These are phyloP conservation scores for Penicillium soppii DNA, from an alignment of 495 filamentous ascomycete species.

Conservation along the genomic window DNA sequence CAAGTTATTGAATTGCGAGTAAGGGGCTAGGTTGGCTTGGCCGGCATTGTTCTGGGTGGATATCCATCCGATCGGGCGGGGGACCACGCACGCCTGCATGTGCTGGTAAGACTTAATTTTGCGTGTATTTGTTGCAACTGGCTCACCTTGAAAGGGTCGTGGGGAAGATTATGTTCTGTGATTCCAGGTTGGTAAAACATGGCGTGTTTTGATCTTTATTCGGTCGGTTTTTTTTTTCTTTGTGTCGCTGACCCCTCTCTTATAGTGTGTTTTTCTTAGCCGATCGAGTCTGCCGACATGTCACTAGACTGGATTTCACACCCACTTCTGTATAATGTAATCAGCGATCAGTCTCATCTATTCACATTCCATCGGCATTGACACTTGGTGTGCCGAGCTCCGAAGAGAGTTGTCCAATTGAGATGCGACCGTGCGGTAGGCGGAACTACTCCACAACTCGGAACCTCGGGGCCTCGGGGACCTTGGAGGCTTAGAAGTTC, in stretches of 20 bases:
- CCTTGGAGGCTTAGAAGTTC: constrained; percentile 6
- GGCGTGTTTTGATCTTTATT: not conserved
- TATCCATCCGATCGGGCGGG: constrained; percentile 50
- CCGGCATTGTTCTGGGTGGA: constrained; percentile 33
- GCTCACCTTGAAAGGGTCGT: constrained; percentile 43
- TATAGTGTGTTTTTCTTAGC: not conserved
- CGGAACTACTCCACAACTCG: not conserved
- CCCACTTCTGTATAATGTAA: too few species aligned
- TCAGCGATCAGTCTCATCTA: too few species aligned
- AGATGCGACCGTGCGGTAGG: not conserved
- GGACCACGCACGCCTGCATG: constrained; percentile 39
- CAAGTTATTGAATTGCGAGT: constrained; percentile 59
- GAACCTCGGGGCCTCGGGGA: not conserved
- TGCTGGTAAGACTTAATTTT: not conserved
- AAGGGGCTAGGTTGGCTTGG: constrained; percentile 53
- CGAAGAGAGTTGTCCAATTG: not conserved
- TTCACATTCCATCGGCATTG: too few species aligned
- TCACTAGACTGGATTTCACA: not conserved
- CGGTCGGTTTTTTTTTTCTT: not conserved
- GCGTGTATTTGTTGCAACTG: not conserved
- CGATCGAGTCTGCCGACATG: not conserved
- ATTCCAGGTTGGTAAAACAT: constrained; percentile 39
- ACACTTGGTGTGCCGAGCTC: not conserved
- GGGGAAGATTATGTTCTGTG: constrained; percentile 37
- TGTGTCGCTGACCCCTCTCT: not conserved